Base-by-base conservation (phyloP, 169 alveolate genomes). In the Miamiensis avidus region DNA sequence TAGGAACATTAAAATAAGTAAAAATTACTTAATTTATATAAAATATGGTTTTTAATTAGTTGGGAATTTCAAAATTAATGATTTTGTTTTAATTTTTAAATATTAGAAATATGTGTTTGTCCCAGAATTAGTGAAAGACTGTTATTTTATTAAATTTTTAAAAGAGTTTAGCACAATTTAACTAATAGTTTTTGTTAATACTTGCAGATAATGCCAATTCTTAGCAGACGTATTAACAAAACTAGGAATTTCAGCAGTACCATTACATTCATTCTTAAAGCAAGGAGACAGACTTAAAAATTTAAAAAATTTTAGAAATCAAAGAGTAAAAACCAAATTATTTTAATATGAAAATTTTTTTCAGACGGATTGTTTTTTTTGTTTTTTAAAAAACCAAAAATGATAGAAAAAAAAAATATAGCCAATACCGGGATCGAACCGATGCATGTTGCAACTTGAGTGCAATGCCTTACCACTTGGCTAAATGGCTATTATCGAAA, bases 111-210 rank as follows among this genome's bases (percentile, higher is more conserved):
- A 82, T 29, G 26, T 86, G 0, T 89, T 93, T 6, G 85, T 91
- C 25, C 97, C 97, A 0, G 90, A 91, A 75, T 77, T 83, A 31
- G 91, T 89, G 0, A 93, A 93, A 76, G 97, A 93, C 65, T 73
- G 77, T 76, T 90, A 90, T 74, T 82, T 93, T 15, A 77, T 87
- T 20, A 75, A 91, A 75, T 34, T 91, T 0, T 49, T 91, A 81
- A 89, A 91, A 65, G 33, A 82, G 33, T 30, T 31, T 16, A 88
- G 81, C 34, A 86, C 81, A 25, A 84, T 82, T 31, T 75, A 75
- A 29, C 79, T 84, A 26, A 86, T 86, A 15, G 84, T 86, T 25
- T 86, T 86, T 75, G 84, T 75, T 11, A 83, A 79, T 34, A 81
- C 74, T 31, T 86, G 90, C 74, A 79, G 87, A 81, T 79, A 81